Base-by-base conservation (phyloP, 2,329 filamentous ascomycete genomes). In the Xylariaceae sp. region DNA sequence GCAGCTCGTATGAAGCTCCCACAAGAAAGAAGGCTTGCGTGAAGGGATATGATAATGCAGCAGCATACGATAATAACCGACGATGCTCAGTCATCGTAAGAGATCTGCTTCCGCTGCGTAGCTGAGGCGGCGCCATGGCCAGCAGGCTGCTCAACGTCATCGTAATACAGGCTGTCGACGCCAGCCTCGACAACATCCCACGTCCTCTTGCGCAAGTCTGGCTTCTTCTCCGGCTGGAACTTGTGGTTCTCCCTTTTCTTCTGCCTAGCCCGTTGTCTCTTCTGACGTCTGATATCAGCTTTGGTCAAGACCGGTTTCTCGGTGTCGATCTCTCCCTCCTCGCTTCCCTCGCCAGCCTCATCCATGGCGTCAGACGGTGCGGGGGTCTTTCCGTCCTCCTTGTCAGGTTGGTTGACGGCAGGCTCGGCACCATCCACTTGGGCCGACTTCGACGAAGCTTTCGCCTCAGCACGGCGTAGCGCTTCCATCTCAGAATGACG, bases 401-500 rank as follows among this genome's bases (percentile, higher is more conserved):
- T 51, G 7, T 30, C 48, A 37, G 51, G 60, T 53, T 53, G 60
- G 34, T 56, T 10, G 23, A 55, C 34, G 15, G 52, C 42, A 13
- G 58, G 57, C 34, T 65, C 60, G 9, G 44, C 17, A 6, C 57
- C 55, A 11, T 62, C 58, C 61, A 60, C 65, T 64, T 53, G 66
- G 13, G 56, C 55, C 49, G 48, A 57, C 64, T 66, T 71, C 64
- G 65, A 30, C 23, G 23, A 54, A 51, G 60, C 73, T 59, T 72
- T 77, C 48, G 74, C 73, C 54, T 74, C 71, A 61, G 80, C 77
- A 62, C 84, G 83, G 30, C 89, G 77, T 45, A 96, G 77, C 10
- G 83, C 75, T 69, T 94, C 87, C 18, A 96, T 82, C 73, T 97
- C 93, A 1, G 89, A 93, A 71, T 95, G 90, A 62, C 92, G 83